Evolutionary conservation across 2,329 filamentous ascomycete genomes (phyloP).

Genomic region (Penicillium sclerotigenum): DNA sequence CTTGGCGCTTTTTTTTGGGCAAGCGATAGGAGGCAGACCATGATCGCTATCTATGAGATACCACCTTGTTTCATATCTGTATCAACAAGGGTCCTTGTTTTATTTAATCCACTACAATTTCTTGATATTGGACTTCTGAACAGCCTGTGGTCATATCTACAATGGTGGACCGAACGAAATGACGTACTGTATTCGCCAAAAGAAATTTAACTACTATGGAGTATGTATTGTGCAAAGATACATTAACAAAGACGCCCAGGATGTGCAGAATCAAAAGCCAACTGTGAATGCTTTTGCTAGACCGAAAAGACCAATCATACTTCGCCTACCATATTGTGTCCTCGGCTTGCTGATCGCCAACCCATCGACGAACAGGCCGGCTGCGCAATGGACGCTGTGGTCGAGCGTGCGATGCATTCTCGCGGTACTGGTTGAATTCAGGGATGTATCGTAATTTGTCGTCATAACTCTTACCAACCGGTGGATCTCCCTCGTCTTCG

Average conservation of each 20-base stretch:
- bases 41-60: constrained; percentile 25
- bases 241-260: not conserved
- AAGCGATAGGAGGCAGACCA: constrained; percentile 16
- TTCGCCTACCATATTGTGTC: constrained; percentile 13
- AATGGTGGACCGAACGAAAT: not conserved
- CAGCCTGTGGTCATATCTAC: not conserved
- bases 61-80: constrained; percentile 24
- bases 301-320: not conserved
- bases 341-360: constrained; percentile 12
- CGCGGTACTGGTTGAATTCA: constrained; percentile 42
- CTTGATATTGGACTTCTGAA: not conserved
- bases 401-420: constrained; percentile 14
- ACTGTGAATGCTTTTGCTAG: not conserved
- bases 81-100: constrained; percentile 20
- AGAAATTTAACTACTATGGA: not conserved
- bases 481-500: constrained; percentile 61
- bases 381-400: constrained; percentile 20
- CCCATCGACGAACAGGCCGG: constrained; percentile 19
- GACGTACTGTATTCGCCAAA: not conserved
- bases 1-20: constrained; percentile 17
- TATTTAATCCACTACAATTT: constrained; percentile 15
- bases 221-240: not conserved
- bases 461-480: constrained; percentile 60
- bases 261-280: not conserved
- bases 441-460: constrained; percentile 53